Percentiles rank a stretch among this genome's conserved stretches.
These are phyloP conservation scores for Hypoxylon perforatum DNA, from an alignment of 495 filamentous ascomycete genomes.

Conservation along the genomic window DNA sequence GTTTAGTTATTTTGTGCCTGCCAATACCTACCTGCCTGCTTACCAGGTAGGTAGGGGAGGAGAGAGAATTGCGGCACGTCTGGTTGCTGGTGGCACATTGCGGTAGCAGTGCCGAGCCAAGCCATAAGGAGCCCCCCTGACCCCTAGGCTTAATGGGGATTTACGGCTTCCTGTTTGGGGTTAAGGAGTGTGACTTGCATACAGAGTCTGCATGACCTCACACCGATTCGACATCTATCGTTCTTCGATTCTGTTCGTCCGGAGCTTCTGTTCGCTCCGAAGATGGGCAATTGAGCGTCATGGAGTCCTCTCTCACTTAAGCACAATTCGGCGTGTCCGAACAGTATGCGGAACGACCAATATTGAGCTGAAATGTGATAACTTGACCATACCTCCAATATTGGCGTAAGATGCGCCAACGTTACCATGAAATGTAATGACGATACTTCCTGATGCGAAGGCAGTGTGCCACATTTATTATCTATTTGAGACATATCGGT, in stretches of 20 bases:
- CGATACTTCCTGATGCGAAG: background rate
- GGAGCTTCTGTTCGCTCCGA: background rate
- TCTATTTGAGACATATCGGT: background rate
- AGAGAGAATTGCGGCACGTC: background rate
- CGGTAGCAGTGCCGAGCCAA: conserved; percentile 19
- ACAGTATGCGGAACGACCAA: too few relatives aligned
- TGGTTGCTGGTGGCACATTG: background rate
- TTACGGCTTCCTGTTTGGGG: conserved; percentile 19
- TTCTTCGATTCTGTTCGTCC: background rate
- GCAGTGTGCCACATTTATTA: background rate
- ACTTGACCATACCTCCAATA: too few relatives aligned
- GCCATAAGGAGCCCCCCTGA: conserved; percentile 14
- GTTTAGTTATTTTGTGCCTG: background rate
- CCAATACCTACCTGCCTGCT: background rate
- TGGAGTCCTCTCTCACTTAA: background rate
- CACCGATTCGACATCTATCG: conserved; percentile 4
- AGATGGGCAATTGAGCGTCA: background rate
- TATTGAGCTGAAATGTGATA: too few relatives aligned
- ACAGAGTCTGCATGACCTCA: conserved; percentile 21
- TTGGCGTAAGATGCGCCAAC: too few relatives aligned
- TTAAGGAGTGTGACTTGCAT: conserved; percentile 28
- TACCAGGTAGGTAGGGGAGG: background rate
- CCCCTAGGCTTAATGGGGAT: conserved; percentile 13
- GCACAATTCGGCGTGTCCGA: too few relatives aligned
- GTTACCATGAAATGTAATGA: too few relatives aligned